Evolutionary conservation across 2,329 filamentous ascomycete genomes (phyloP).

Genomic region (Didymella pinodella): DNA sequence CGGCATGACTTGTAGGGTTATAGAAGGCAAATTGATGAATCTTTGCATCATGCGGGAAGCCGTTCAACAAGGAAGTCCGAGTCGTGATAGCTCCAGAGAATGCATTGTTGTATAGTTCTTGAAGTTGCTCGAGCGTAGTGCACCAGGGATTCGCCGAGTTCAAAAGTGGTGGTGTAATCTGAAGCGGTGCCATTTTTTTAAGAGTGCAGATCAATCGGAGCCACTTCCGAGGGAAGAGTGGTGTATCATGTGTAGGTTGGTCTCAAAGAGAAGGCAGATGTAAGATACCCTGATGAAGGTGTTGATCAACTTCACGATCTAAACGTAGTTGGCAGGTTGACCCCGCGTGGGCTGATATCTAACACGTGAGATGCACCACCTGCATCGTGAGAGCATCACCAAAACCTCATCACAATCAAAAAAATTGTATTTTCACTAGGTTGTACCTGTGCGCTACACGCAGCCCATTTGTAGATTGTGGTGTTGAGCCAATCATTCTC

Average conservation of each 20-base stretch:
- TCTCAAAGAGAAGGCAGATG: neutral
- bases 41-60: conserved; percentile 68
- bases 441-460: too few relatives aligned
- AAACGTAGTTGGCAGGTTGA: neutral
- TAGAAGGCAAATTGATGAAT: conserved; percentile 74
- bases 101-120: conserved; percentile 65
- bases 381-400: neutral
- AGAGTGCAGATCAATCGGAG: neutral
- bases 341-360: conserved; percentile 19
- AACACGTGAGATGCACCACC: conserved; percentile 9
- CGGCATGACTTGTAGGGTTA: conserved; percentile 53
- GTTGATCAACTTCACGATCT: neutral
- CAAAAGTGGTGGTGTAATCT: conserved; percentile 70
- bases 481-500: neutral
- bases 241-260: neutral
- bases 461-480: neutral
- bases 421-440: neutral
- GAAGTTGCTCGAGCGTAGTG: conserved; percentile 69
- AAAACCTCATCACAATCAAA: neutral
- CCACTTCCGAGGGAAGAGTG: neutral
- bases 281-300: neutral
- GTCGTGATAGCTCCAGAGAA: conserved; percentile 78
- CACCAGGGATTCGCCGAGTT: conserved; percentile 83
- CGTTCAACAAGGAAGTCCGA: conserved; percentile 70
- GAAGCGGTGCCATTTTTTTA: conserved; percentile 49